Evolutionary conservation across 345 rosid species (phyloP).

Genomic region (Anastatica hierochuntica): DNA sequence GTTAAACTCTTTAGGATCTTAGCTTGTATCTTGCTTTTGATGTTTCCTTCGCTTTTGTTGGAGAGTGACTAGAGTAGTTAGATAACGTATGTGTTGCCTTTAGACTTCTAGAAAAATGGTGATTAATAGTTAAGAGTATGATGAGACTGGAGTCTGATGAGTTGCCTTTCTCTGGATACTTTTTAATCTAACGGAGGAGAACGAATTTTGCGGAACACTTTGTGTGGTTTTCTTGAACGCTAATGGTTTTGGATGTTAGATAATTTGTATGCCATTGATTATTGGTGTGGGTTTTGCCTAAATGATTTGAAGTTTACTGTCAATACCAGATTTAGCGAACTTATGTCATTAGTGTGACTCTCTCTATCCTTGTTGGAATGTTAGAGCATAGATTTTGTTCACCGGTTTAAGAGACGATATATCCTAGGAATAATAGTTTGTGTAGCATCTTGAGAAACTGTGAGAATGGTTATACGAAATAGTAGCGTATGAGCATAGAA

Average conservation of each 20-base stretch:
- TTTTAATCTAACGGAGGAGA: not conserved
- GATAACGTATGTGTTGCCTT: not conserved
- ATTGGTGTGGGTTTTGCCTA: conserved; percentile 8
- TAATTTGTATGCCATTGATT: no score
- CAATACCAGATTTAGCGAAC: not conserved
- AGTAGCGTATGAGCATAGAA: not conserved
- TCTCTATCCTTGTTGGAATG: not conserved
- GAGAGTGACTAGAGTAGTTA: not conserved
- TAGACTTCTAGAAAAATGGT: not conserved
- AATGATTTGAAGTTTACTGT: not conserved
- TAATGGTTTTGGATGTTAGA: conserved; percentile 14
- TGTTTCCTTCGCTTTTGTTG: not conserved
- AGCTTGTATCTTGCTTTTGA: not conserved
- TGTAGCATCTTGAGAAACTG: not conserved
- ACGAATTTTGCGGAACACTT: no score
- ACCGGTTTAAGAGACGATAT: not conserved
- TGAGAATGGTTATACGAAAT: not conserved
- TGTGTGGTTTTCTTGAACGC: not conserved
- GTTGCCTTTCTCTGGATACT: no score
- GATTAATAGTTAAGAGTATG: not conserved
- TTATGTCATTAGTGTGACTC: not conserved
- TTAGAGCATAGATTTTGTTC: not conserved
- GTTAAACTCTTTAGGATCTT: conserved; percentile 38
- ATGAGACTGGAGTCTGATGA: no score
- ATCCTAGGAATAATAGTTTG: not conserved